Conservation (phyloP, 2,329 filamentous ascomycete species). For the Diaporthe longicolla region DNA sequence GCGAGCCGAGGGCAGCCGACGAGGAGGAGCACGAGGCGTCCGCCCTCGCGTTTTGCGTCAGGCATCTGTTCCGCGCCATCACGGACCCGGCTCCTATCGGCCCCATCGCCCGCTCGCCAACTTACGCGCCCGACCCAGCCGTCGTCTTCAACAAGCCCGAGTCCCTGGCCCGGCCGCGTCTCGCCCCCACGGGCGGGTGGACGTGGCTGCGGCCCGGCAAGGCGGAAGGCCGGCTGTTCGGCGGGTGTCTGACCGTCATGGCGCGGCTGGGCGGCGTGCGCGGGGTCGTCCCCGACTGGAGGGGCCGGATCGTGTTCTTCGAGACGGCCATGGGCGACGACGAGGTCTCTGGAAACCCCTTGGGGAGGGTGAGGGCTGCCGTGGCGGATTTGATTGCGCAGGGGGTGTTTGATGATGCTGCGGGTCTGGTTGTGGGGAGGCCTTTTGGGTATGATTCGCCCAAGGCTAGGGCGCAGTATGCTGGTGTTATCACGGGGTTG, state of each 20-base stretch:
- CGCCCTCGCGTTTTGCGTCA: background rate
- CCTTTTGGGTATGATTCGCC: constrained; percentile 57
- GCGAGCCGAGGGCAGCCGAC: constrained; percentile 49
- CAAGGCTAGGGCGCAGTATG: constrained; percentile 49
- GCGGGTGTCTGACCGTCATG: constrained; percentile 58
- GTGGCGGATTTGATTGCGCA: constrained; percentile 58
- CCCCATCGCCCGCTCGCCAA: constrained; percentile 50
- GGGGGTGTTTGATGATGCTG: constrained; percentile 58
- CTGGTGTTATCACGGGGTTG: constrained; percentile 50
- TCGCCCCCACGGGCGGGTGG: constrained; percentile 51
- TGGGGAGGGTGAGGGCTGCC: constrained; percentile 51
- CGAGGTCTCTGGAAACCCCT: constrained; percentile 7
- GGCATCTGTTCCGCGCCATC: constrained; percentile 52
- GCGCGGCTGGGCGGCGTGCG: constrained; percentile 54
- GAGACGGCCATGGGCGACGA: constrained; percentile 57
- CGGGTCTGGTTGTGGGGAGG: constrained; percentile 58
- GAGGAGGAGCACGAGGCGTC: constrained; percentile 48
- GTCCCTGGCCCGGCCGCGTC: constrained; percentile 41
- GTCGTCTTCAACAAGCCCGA: constrained; percentile 45
- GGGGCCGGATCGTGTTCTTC: constrained; percentile 56
- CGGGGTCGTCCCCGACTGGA: constrained; percentile 54
- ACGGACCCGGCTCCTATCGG: constrained; percentile 48
- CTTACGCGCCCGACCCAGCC: constrained; percentile 46
- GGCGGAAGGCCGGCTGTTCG: constrained; percentile 60
- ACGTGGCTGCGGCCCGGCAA: constrained; percentile 54